Conservation (phyloP, 352 stramenopile species). For the Globisporangium spinosum region DNA sequence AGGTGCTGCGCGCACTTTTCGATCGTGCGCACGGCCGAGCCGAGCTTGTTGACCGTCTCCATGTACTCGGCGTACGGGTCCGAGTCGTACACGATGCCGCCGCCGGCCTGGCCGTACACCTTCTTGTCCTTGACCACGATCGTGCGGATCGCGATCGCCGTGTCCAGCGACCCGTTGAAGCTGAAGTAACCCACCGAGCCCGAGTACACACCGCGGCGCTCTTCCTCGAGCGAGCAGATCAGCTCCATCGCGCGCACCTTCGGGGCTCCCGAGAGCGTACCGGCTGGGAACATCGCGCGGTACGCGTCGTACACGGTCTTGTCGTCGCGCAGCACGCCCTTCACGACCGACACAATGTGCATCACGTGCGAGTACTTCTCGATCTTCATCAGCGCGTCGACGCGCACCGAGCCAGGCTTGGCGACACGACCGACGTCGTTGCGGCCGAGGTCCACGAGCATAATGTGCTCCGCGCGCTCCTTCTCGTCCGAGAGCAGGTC, state of each 20-base stretch:
- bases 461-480: constrained; percentile 90
- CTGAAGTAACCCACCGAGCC: constrained; percentile 88
- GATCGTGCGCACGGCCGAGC: constrained; percentile 77
- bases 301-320: constrained; percentile 89
- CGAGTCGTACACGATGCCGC: constrained; percentile 89
- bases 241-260: constrained; percentile 90
- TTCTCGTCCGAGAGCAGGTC: constrained; percentile 86
- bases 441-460: constrained; percentile 89
- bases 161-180: constrained; percentile 86
- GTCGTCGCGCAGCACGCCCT: constrained; percentile 72
- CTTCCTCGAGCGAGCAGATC: constrained; percentile 79
- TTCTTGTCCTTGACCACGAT: constrained; percentile 79
- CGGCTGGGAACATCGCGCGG: constrained; percentile 83
- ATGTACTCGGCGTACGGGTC: constrained; percentile 84
- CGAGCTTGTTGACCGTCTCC: constrained; percentile 89
- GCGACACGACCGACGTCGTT: constrained; percentile 89
- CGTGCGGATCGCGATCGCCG: constrained; percentile 86
- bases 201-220: constrained; percentile 81
- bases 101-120: constrained; percentile 82
- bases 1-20: constrained; percentile 72
- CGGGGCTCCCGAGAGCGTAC: constrained; percentile 83
- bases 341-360: constrained; percentile 90
- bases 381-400: constrained; percentile 88
- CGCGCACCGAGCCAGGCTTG: constrained; percentile 70
- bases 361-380: constrained; percentile 92